phyloP scores from a whole-genome alignment of 257 asterid genomes.

The Salvia miltiorrhiza region DNA sequence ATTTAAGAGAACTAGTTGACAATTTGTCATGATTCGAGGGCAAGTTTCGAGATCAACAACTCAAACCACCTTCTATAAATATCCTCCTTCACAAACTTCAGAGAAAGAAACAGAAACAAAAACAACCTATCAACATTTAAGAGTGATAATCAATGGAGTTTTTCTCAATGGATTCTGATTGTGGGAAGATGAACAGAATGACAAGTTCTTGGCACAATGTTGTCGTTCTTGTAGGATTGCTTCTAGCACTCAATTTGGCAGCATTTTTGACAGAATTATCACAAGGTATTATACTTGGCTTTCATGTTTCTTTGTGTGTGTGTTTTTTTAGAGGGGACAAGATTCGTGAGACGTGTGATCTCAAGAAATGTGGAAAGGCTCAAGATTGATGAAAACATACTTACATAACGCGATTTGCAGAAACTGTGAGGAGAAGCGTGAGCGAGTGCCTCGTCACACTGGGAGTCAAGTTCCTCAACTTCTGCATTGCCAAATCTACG shows the following conservation, averaged over 20 bases:
- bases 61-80: conserved; percentile 21
- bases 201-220: background rate
- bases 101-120: background rate
- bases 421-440: conserved; percentile 17
- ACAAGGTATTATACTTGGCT: conserved; percentile 12
- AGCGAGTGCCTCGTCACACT: conserved; percentile 7
- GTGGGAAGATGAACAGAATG: background rate
- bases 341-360: background rate
- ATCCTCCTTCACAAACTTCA: background rate
- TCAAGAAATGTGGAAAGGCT: background rate
- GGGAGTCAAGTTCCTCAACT: conserved; percentile 32
- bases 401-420: conserved; percentile 15
- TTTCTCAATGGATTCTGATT: background rate
- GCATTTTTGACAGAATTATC: conserved; percentile 24
- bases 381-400: background rate
- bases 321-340: background rate
- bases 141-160: conserved; percentile 19
- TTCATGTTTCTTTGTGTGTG: background rate
- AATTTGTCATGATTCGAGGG: background rate
- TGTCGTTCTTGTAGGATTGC: conserved; percentile 19
- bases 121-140: background rate
- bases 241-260: conserved; percentile 27
- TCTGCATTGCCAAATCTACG: conserved; percentile 28
- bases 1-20: background rate
- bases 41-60: too few species aligned